phyloP scores from a whole-genome alignment of 148 eudicot genomes.

The Rhododendron williamsianum region DNA sequence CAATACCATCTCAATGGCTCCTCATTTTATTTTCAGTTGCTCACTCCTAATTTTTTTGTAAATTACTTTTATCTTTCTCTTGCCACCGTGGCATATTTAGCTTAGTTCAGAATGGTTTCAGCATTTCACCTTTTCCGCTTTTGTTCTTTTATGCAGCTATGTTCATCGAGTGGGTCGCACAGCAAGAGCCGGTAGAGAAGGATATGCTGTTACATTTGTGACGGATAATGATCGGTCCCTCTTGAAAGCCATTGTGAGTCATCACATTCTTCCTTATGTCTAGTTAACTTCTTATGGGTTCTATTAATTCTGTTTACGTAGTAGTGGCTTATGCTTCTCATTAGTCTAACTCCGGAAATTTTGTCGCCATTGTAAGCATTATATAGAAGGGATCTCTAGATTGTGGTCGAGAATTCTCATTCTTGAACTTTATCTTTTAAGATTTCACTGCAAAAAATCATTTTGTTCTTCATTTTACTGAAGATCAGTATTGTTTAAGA shows the following conservation, averaged over 20 bases:
- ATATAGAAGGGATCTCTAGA: not conserved
- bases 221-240: slow-evolving; percentile 91
- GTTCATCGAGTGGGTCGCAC: slow-evolving; percentile 99
- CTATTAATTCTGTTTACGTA: not conserved
- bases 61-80: not conserved
- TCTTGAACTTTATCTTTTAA: not conserved
- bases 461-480: not conserved
- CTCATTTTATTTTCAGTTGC: not conserved
- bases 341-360: not conserved
- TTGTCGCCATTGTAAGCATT: not conserved
- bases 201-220: slow-evolving; percentile 90
- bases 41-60: not conserved
- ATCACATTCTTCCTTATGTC: slow-evolving; percentile 6
- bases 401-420: not conserved
- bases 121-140: not conserved
- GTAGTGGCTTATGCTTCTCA: not conserved
- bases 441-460: not conserved
- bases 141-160: slow-evolving; percentile 34
- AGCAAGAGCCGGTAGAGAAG: slow-evolving; percentile 94
- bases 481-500: not conserved
- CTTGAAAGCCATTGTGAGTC: slow-evolving; percentile 65
- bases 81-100: not conserved
- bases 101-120: not conserved
- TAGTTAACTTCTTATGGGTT: not conserved
- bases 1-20: not conserved